A percentile compares a stretch with the other conserved stretches of the same genome.
These are phyloP conservation scores for Spathaspora boniae DNA, from an alignment of 805 yeast genomes.

Conservation along the genomic window DNA sequence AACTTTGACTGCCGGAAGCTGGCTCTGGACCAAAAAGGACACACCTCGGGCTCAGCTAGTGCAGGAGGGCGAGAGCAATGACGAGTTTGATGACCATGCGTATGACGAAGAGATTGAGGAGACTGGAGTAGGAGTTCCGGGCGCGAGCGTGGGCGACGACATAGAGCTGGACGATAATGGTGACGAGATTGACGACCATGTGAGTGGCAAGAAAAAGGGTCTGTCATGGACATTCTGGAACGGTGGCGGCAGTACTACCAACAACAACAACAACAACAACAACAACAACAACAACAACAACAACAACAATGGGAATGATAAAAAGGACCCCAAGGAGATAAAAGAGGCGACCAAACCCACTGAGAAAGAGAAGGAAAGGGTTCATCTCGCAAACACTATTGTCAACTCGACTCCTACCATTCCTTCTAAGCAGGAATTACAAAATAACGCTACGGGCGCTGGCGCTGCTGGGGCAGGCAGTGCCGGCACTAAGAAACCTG, in stretches of 20 bases:
- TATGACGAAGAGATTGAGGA: constrained; percentile 15
- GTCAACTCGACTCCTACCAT: constrained; percentile 29
- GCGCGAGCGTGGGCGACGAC: too few relatives aligned
- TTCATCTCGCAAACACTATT: constrained; percentile 26
- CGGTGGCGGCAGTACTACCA: constrained; percentile 1
- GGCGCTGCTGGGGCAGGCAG: too few relatives aligned
- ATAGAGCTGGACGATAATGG: constrained; percentile 20
- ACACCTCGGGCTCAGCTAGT: constrained; percentile 5
- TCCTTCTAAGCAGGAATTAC: constrained; percentile 16
- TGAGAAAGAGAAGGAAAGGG: constrained; percentile 11
- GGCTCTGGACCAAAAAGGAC: constrained; percentile 17
- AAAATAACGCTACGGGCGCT: too few relatives aligned
- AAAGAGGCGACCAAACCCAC: constrained; percentile 4
- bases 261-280: constrained; percentile 1
- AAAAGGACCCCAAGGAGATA: too few relatives aligned
- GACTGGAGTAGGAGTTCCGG: too few relatives aligned
- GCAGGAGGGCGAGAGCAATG: constrained; percentile 7
- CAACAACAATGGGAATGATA: neutral
- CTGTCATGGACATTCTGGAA: constrained; percentile 39
- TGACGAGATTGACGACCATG: constrained; percentile 35
- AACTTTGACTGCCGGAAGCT: constrained; percentile 22
- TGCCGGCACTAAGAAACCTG: constrained; percentile 8
- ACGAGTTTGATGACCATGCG: constrained; percentile 9
- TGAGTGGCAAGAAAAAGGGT: constrained; percentile 20
- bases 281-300: constrained; percentile 3